Percentiles rank a stretch among this genome's conserved stretches.
Evolutionary conservation across 176 grass and related monocot species (phyloP).

Genomic region (Metroxylon sagu): DNA sequence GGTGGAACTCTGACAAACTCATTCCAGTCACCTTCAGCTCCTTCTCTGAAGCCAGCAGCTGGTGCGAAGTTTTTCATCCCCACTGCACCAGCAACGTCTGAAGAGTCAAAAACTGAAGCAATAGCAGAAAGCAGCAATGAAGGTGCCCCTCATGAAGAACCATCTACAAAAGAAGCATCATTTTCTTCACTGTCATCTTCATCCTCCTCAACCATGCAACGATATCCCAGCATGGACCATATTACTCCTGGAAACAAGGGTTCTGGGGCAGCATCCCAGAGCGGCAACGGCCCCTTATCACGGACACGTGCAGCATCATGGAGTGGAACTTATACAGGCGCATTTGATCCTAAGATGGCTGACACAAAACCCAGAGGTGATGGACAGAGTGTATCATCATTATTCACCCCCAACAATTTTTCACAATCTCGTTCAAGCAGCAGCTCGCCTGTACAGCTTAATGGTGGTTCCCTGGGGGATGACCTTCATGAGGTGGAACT

Average conservation of each 20-base stretch:
- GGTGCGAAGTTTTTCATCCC: slow-evolving; percentile 83
- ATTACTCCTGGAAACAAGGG: slow-evolving; percentile 30
- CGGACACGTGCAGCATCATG: slow-evolving; percentile 70
- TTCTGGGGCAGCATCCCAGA: slow-evolving; percentile 18
- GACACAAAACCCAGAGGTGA: slow-evolving; percentile 12
- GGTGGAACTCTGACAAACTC: slow-evolving; percentile 31
- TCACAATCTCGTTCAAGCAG: slow-evolving; percentile 27
- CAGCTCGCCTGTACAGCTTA: slow-evolving; percentile 19
- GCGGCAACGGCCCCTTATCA: slow-evolving; percentile 26
- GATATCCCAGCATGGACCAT: slow-evolving; percentile 60
- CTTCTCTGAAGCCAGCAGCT: slow-evolving; percentile 38
- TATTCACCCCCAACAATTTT: slow-evolving; percentile 28
- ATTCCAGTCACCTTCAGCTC: slow-evolving; percentile 54
- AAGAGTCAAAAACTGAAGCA: slow-evolving; percentile 35
- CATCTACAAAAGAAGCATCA: slow-evolving; percentile 31
- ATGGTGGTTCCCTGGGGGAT: neutral
- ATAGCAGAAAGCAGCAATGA: slow-evolving; percentile 33
- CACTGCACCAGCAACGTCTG: slow-evolving; percentile 12
- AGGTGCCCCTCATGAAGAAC: slow-evolving; percentile 28
- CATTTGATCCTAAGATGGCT: slow-evolving; percentile 21
- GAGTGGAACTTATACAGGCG: slow-evolving; percentile 61
- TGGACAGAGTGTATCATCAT: slow-evolving; percentile 15
- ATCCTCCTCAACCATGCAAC: slow-evolving; percentile 49
- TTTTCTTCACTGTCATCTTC: slow-evolving; percentile 38
- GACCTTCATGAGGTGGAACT: slow-evolving; percentile 14